Conservation (phyloP, 2,329 filamentous ascomycete species). For the Paracoccidioides lutzii region DNA sequence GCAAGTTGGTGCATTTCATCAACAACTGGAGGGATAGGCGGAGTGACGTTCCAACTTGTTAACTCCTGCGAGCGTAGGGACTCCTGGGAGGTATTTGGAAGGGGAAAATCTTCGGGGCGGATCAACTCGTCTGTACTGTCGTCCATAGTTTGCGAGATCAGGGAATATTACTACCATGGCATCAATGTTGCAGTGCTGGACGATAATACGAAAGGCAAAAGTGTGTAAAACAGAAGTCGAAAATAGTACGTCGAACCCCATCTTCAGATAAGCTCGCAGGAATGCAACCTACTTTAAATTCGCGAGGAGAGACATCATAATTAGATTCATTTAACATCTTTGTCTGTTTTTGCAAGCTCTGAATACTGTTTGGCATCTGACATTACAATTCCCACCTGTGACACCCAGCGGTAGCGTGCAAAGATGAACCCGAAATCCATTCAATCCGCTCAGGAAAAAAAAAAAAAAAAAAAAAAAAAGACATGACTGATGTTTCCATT, state of each 20-base stretch:
- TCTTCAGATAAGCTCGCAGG: neutral
- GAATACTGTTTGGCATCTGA: neutral
- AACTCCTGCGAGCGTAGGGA: neutral
- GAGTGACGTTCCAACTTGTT: neutral
- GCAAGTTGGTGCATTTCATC: neutral
- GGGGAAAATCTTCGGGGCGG: neutral
- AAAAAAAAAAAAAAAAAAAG: neutral
- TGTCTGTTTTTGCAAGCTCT: neutral
- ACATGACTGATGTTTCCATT: neutral
- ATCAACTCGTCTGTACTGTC: neutral
- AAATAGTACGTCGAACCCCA: neutral
- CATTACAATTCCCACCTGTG: neutral
- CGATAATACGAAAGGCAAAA: neutral
- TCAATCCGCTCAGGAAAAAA: neutral
- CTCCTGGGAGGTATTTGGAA: neutral
- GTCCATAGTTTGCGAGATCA: constrained; percentile 1
- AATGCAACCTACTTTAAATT: neutral
- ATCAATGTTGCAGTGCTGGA: no score
- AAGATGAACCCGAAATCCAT: neutral
- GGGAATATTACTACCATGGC: no score
- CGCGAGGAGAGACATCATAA: neutral
- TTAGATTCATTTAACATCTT: neutral
- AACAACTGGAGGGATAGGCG: neutral
- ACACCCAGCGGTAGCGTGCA: neutral
- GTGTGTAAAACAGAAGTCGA: no score